Evolutionary conservation across 768 basidiomycete genomes (phyloP).

Genomic region (Tricholoma matsutake): DNA sequence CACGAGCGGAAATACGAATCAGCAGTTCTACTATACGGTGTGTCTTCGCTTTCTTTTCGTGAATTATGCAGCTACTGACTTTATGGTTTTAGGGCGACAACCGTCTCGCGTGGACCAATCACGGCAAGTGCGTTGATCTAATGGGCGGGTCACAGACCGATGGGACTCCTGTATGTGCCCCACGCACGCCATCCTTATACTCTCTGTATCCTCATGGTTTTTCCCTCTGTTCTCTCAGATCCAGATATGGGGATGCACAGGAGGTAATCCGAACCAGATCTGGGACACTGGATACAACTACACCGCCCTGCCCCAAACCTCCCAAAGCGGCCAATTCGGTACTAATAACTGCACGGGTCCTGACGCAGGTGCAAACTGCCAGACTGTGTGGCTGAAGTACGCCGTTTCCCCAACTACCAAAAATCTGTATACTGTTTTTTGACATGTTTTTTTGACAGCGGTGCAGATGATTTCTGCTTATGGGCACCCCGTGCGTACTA

Average conservation of each 20-base stretch:
- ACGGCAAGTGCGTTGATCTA: constrained; percentile 49
- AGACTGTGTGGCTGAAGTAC: constrained; percentile 65
- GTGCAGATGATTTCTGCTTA: constrained; percentile 64
- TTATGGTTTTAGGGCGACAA: constrained; percentile 26
- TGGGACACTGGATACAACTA: constrained; percentile 51
- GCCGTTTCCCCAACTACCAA: constrained; percentile 23
- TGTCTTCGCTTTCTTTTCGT: constrained; percentile 3
- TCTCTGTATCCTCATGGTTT: not conserved
- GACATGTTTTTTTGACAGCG: constrained; percentile 31
- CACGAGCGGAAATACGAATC: constrained; percentile 35
- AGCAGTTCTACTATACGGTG: constrained; percentile 45
- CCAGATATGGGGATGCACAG: constrained; percentile 44
- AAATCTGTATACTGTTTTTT: too few relatives aligned
- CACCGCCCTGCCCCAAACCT: constrained; percentile 40
- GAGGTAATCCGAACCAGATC: constrained; percentile 45
- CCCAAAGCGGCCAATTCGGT: constrained; percentile 60
- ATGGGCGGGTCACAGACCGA: constrained; percentile 35
- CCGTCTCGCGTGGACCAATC: constrained; percentile 44
- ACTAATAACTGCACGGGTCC: constrained; percentile 63
- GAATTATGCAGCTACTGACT: too few relatives aligned
- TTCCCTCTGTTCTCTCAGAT: constrained; percentile 27
- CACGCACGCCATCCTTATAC: not conserved
- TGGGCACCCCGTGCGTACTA: constrained; percentile 51
- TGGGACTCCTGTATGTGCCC: constrained; percentile 39
- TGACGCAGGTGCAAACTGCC: constrained; percentile 60